These are phyloP conservation scores for Oryza rufipogon DNA, from an alignment of 176 grass and related monocot species.

Conservation along the genomic window DNA sequence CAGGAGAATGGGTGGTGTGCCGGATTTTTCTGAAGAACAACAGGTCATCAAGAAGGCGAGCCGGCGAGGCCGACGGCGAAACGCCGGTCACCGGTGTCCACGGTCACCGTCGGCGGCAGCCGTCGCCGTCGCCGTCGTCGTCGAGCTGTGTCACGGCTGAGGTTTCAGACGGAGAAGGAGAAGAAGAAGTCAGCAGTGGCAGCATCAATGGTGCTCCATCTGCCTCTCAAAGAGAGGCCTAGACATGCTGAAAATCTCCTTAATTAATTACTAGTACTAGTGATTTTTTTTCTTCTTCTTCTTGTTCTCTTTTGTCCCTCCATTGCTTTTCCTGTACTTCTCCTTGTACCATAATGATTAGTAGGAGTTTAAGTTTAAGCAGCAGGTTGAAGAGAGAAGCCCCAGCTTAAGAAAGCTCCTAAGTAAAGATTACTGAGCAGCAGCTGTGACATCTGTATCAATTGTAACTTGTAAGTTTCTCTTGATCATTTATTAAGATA, in stretches of 20 bases:
- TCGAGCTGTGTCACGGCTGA: conserved; percentile 59
- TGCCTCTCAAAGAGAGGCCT: conserved; percentile 34
- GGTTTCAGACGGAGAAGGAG: conserved; percentile 31
- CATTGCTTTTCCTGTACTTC: neutral
- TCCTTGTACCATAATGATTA: conserved; percentile 31
- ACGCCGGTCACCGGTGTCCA: neutral
- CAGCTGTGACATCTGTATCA: conserved; percentile 25
- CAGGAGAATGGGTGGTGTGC: conserved; percentile 72
- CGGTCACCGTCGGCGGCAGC: neutral
- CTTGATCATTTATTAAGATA: conserved; percentile 7
- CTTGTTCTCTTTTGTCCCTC: neutral
- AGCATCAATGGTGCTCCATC: neutral
- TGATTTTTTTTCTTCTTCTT: too few species aligned
- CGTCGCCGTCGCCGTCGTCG: conserved; percentile 42
- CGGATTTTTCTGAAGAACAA: conserved; percentile 61
- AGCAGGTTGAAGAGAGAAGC: conserved; percentile 18
- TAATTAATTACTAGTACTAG: neutral
- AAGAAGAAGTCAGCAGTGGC: conserved; percentile 55
- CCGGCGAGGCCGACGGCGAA: neutral
- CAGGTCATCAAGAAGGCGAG: conserved; percentile 26
- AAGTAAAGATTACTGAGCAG: neutral
- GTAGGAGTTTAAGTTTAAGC: conserved; percentile 3
- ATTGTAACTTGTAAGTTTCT: conserved; percentile 42
- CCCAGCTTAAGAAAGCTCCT: conserved; percentile 11
- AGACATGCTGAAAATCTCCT: conserved; percentile 5